These are phyloP conservation scores for Colletotrichum sp. DNA, from an alignment of 2,329 filamentous ascomycete genomes.

Conservation along the genomic window DNA sequence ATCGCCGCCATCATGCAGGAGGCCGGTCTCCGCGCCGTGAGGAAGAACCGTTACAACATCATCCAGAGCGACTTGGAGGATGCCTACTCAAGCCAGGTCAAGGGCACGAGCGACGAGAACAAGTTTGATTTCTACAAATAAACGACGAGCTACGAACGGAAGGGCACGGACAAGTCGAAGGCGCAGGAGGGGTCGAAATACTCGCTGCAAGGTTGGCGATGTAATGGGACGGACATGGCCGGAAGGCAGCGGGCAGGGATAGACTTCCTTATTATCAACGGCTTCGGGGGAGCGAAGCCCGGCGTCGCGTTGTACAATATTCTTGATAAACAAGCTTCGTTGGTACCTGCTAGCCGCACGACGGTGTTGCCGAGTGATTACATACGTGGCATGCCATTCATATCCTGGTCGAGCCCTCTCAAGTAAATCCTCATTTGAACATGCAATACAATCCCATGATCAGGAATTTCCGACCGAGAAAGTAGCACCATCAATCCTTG, in stretches of 20 bases:
- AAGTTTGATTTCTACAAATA: conserved; percentile 95
- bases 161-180: conserved; percentile 11
- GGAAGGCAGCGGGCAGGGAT: background rate
- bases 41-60: conserved; percentile 99
- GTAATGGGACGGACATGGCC: background rate
- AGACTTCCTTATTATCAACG: background rate
- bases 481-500: background rate
- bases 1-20: conserved; percentile 99
- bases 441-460: background rate
- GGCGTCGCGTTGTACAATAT: conserved; percentile 22
- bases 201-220: conserved; percentile 5
- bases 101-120: conserved; percentile 70
- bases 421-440: background rate
- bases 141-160: conserved; percentile 17
- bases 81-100: conserved; percentile 96
- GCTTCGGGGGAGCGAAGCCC: conserved; percentile 3
- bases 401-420: background rate
- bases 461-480: background rate
- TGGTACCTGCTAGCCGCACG: background rate
- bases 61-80: conserved; percentile 97
- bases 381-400: background rate
- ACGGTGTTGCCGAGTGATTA: background rate
- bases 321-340: conserved; percentile 8
- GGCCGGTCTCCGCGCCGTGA: conserved; percentile 88
- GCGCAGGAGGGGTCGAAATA: background rate